phyloP scores from a whole-genome alignment of 2,329 filamentous ascomycete species.

The Epichloe aotearoae region DNA sequence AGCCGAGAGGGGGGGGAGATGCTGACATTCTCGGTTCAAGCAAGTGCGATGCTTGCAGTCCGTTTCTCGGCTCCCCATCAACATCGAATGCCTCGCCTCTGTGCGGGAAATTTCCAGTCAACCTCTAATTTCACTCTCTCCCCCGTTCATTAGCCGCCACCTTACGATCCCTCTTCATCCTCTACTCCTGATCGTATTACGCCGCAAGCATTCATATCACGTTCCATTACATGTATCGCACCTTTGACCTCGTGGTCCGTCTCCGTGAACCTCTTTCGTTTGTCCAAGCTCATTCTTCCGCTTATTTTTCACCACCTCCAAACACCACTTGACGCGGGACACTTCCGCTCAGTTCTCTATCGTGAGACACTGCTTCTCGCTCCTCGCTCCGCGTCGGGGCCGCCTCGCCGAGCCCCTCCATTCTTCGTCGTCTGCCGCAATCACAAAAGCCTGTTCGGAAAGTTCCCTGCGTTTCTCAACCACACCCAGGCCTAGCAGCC shows the following conservation, averaged over 20 bases:
- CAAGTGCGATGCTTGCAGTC: neutral
- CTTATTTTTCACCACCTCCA: neutral
- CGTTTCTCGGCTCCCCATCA: neutral
- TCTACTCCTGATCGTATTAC: neutral
- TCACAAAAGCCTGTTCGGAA: neutral
- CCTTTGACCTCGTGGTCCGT: neutral
- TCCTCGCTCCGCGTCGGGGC: neutral
- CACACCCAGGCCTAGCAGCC: slow-evolving; percentile 12
- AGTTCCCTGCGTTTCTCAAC: slow-evolving; percentile 11
- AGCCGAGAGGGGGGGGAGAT: no score
- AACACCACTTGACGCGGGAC: neutral
- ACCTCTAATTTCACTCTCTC: neutral
- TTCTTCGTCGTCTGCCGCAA: neutral
- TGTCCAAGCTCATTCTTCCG: neutral
- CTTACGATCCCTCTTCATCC: neutral
- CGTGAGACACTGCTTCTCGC: neutral
- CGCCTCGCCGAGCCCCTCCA: neutral
- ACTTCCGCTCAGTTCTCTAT: neutral
- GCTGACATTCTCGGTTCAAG: neutral
- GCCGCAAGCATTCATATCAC: neutral
- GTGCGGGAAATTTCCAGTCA: no score
- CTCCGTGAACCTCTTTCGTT: neutral
- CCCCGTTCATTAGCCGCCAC: neutral
- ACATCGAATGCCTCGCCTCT: no score
- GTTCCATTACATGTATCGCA: neutral